A percentile compares a stretch with the other conserved stretches of the same genome.
Evolutionary conservation across 768 basidiomycete genomes (phyloP).

Genomic region (Lactifluus hygrophoroides): DNA sequence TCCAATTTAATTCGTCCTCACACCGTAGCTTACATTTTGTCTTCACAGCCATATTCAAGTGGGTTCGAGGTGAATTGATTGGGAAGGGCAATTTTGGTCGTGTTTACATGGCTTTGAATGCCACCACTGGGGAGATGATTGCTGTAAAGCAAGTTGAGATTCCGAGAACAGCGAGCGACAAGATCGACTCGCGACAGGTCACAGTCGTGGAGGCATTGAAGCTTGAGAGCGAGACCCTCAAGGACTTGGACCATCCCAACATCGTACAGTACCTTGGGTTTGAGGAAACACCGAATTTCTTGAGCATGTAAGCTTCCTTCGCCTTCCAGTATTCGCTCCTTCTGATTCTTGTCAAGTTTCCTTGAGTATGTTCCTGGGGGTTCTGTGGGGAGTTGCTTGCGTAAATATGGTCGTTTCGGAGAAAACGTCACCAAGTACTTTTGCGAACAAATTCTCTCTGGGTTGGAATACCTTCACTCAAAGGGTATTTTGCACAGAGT

Average conservation of each 20-base stretch:
- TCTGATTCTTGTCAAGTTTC: conserved; percentile 54
- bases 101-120: conserved; percentile 93
- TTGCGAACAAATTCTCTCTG: conserved; percentile 83
- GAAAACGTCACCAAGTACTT: conserved; percentile 91
- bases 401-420: conserved; percentile 87
- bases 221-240: conserved; percentile 91
- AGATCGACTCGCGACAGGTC: conserved; percentile 75
- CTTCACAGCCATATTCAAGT: conserved; percentile 78
- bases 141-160: conserved; percentile 99
- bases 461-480: conserved; percentile 88
- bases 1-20: background rate
- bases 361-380: conserved; percentile 98
- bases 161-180: conserved; percentile 85
- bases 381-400: conserved; percentile 82
- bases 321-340: background rate
- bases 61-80: conserved; percentile 96
- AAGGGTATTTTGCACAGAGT: conserved; percentile 90
- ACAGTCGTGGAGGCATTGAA: conserved; percentile 87
- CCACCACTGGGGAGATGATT: conserved; percentile 96
- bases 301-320: conserved; percentile 73
- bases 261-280: conserved; percentile 97
- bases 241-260: conserved; percentile 93
- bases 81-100: conserved; percentile 96
- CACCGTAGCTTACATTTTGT: conserved; percentile 5
- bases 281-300: conserved; percentile 77